Evolutionary conservation across 352 stramenopile species (phyloP), one percentile per base, ranked within the genome.

Genomic region (Thraustotheca clavata): DNA sequence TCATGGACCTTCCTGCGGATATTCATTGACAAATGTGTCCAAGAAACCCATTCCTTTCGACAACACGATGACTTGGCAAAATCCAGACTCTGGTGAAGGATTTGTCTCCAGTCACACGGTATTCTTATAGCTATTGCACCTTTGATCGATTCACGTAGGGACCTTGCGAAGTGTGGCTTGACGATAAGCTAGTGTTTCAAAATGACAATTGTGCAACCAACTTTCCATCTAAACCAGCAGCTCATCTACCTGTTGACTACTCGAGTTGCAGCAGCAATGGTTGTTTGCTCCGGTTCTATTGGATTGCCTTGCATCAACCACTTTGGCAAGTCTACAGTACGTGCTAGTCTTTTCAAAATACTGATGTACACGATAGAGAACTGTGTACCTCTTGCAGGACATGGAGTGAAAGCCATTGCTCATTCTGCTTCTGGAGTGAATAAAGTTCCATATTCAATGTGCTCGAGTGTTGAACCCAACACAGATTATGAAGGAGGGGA

Each of bases 261-360:
- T 73, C 73, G 26, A 68, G 69, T 5, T 83, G 75, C 60, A 63
- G 68, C 14, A 66, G 59, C 12, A 57, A 67, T n/a, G 39, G 39
- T n/a, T 83, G 71, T 71, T 69, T 67, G 29, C 48, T 83, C 22
- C 60, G 70, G 0, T 79, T 79, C 55, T 83, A 77, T 69, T 83
- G 75, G 75, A 59, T 83, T 20, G 72, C 11, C 1, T 72, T 83
- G 36, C 72, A 83, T 48, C 71, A 74, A 18, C 46, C 11, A 12
- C 61, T 67, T 59, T 83, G 70, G 68, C 76, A 81, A 41, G 66
- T 69, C 32, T 83, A 79, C 68, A 73, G 74, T 60, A 60, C 50
- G 47, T 14, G 2, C 22, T 40, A 18, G n/a, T 29, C 18, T 54
- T 54, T 29, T 14, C n/a, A 16, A 40, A 54, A 6, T 54, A 2